Evolutionary conservation across 352 stramenopile species (phyloP).

Genomic region (Plasmopara muralis): DNA sequence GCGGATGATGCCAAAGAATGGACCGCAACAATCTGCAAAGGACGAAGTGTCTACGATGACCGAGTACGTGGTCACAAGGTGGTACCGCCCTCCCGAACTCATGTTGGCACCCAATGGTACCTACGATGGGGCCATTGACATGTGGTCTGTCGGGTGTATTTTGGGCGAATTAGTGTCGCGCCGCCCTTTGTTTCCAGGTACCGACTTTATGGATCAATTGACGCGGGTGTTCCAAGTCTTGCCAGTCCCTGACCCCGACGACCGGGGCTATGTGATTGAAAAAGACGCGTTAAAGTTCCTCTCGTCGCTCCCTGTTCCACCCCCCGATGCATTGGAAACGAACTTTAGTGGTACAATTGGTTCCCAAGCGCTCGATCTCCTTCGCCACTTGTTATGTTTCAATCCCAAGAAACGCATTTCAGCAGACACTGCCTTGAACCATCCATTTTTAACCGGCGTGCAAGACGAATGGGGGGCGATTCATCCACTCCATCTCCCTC

Average conservation of each 20-base stretch:
- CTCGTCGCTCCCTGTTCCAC: constrained; percentile 52
- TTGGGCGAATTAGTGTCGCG: constrained; percentile 86
- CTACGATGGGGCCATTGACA: constrained; percentile 84
- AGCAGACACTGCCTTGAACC: constrained; percentile 80
- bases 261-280: constrained; percentile 67
- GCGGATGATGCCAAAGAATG: constrained; percentile 67
- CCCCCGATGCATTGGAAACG: constrained; percentile 48
- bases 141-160: constrained; percentile 89
- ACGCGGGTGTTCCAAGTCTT: constrained; percentile 76
- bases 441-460: constrained; percentile 86
- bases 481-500: constrained; percentile 38
- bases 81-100: constrained; percentile 89
- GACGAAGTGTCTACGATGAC: constrained; percentile 68
- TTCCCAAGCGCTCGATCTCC: constrained; percentile 60
- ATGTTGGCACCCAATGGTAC: constrained; percentile 88
- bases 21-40: constrained; percentile 8
- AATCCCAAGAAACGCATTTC: constrained; percentile 88
- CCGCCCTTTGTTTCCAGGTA: constrained; percentile 73
- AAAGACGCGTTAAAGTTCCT: constrained; percentile 83
- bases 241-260: constrained; percentile 52
- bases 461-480: constrained; percentile 86
- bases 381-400: constrained; percentile 86
- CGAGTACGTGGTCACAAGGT: constrained; percentile 88
- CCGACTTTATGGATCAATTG: constrained; percentile 83
- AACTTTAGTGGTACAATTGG: constrained; percentile 41